phyloP scores from a whole-genome alignment of 257 asterid species.

The Capsicum baccatum region DNA sequence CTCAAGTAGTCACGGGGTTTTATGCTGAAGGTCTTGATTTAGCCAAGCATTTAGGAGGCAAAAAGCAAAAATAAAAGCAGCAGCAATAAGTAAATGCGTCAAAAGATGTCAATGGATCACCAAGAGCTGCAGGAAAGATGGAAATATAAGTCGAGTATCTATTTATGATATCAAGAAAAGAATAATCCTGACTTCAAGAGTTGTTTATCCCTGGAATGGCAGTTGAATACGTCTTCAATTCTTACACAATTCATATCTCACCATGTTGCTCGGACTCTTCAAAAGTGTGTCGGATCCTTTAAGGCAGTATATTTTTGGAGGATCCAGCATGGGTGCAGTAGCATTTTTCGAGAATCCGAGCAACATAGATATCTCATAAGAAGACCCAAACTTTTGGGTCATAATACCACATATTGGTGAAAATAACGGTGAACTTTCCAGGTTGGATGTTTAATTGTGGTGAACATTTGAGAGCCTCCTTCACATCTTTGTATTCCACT shows the following conservation, averaged over 20 bases:
- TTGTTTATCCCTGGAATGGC: background rate
- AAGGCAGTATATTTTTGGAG: background rate
- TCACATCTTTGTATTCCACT: background rate
- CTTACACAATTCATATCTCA: background rate
- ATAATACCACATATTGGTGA: background rate
- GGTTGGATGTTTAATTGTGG: slow-evolving; percentile 3
- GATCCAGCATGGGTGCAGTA: background rate
- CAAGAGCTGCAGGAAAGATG: slow-evolving; percentile 21
- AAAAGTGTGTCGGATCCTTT: background rate
- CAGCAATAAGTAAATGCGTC: background rate
- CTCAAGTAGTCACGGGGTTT: background rate
- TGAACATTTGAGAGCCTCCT: background rate
- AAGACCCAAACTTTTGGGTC: background rate
- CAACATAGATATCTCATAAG: background rate
- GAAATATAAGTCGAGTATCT: background rate
- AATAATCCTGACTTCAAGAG: slow-evolving; percentile 3
- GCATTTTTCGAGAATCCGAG: background rate
- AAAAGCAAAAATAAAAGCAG: background rate
- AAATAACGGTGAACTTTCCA: background rate
- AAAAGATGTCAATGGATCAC: slow-evolving; percentile 5
- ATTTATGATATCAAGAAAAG: background rate
- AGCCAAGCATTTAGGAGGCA: slow-evolving; percentile 11
- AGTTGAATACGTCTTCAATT: background rate
- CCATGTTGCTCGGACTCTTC: background rate
- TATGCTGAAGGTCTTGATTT: background rate